Evolutionary conservation across 2,329 filamentous ascomycete species (phyloP).

Genomic region (Meredithiella fracta): DNA sequence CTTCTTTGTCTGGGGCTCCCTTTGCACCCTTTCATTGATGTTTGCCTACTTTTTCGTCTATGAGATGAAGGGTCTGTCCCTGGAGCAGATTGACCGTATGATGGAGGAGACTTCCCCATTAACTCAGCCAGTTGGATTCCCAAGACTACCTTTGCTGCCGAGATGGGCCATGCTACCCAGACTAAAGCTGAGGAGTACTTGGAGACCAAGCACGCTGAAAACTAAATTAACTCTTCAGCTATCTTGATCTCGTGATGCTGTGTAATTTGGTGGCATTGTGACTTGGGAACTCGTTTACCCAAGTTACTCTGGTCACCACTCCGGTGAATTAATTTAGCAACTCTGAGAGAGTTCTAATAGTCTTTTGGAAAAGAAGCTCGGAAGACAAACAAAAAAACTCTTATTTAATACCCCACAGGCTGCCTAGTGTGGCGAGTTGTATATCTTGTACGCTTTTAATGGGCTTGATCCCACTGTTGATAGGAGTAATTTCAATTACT

Average conservation of each 20-base stretch:
- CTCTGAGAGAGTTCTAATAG: no score
- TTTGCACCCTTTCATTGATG: slow-evolving; percentile 41
- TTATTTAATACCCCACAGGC: not conserved
- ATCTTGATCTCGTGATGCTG: not conserved
- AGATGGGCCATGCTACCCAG: slow-evolving; percentile 17
- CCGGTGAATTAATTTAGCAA: no score
- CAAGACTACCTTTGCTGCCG: slow-evolving; percentile 47
- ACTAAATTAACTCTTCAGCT: not conserved
- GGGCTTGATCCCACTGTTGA: not conserved
- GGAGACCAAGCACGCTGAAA: slow-evolving; percentile 2
- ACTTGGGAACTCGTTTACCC: no score
- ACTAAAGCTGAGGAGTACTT: slow-evolving; percentile 5
- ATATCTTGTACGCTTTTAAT: not conserved
- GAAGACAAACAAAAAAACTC: no score
- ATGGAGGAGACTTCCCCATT: slow-evolving; percentile 71
- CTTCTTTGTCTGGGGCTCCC: slow-evolving; percentile 60
- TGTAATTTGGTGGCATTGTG: no score
- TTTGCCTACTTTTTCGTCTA: slow-evolving; percentile 61
- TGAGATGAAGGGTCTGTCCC: slow-evolving; percentile 59
- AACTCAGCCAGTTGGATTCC: slow-evolving; percentile 64
- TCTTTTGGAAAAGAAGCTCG: no score
- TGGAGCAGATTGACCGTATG: slow-evolving; percentile 75
- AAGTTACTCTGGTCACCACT: no score
- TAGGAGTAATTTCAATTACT: not conserved
- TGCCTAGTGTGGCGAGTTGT: no score